These are phyloP conservation scores for Aspergillus sp. DNA, from an alignment of 2,329 filamentous ascomycete genomes.

Conservation along the genomic window DNA sequence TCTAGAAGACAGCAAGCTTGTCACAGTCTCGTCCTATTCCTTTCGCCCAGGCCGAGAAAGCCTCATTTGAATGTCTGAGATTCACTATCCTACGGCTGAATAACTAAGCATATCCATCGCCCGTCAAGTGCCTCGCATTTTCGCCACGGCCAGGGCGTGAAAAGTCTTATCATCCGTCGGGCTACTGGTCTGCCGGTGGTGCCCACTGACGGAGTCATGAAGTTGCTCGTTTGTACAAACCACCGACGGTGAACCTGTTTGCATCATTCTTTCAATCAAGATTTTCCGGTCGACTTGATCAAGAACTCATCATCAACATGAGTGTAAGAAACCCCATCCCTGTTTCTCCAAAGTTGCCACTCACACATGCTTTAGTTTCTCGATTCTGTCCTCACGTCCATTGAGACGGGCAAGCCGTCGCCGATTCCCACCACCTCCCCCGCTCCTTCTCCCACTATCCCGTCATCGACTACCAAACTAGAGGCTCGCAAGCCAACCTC, in stretches of 20 bases:
- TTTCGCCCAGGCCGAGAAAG: constrained; percentile 3
- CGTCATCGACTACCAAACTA: constrained; percentile 29
- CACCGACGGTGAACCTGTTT: constrained; percentile 42
- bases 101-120: not conserved
- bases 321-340: constrained; percentile 38
- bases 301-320: constrained; percentile 32
- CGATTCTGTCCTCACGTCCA: constrained; percentile 56
- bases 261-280: constrained; percentile 21
- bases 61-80: constrained; percentile 14
- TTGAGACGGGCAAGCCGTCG: constrained; percentile 48
- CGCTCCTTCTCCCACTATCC: constrained; percentile 29
- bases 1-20: constrained; percentile 31
- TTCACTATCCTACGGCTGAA: not conserved
- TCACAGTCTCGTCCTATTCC: constrained; percentile 6
- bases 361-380: constrained; percentile 48
- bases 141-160: constrained; percentile 14
- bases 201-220: constrained; percentile 44
- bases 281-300: constrained; percentile 6
- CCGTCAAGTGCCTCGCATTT: not conserved
- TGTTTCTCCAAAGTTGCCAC: constrained; percentile 15
- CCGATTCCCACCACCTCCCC: constrained; percentile 30
- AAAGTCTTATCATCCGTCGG: constrained; percentile 19
- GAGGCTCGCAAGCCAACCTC: constrained; percentile 29
- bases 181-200: constrained; percentile 26
- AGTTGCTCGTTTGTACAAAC: constrained; percentile 42